Percentiles rank a stretch among this genome's conserved stretches.
Conservation (phyloP, 2,329 filamentous ascomycete species). For the Talaromyces sp. region DNA sequence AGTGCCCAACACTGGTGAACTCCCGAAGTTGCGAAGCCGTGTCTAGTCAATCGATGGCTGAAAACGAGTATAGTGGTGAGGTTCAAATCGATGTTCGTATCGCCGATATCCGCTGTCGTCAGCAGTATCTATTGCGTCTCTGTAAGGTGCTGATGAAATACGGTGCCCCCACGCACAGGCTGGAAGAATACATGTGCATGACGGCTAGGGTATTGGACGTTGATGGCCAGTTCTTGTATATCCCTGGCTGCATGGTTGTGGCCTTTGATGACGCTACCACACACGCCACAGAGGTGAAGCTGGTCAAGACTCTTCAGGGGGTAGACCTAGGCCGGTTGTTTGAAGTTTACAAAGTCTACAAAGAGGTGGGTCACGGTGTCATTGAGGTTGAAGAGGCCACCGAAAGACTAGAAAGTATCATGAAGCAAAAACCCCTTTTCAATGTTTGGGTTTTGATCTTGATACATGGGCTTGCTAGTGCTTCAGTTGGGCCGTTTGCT, state of each 20-base stretch:
- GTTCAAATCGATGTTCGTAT: slow-evolving; percentile 58
- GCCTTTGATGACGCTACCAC: slow-evolving; percentile 63
- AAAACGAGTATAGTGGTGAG: slow-evolving; percentile 37
- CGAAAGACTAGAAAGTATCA: slow-evolving; percentile 48
- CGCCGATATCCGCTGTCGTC: slow-evolving; percentile 67
- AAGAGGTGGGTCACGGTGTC: slow-evolving; percentile 44
- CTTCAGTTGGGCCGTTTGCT: slow-evolving; percentile 71
- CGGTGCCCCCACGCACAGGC: slow-evolving; percentile 83
- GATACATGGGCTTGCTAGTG: slow-evolving; percentile 70
- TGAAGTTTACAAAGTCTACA: slow-evolving; percentile 44
- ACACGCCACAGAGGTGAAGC: slow-evolving; percentile 44
- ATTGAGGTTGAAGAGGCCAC: slow-evolving; percentile 44
- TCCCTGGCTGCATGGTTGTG: slow-evolving; percentile 92
- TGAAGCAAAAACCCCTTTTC: slow-evolving; percentile 52
- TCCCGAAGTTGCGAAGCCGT: slow-evolving; percentile 31
- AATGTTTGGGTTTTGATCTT: slow-evolving; percentile 52
- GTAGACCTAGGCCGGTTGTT: slow-evolving; percentile 41
- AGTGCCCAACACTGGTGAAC: slow-evolving; percentile 24
- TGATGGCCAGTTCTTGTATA: slow-evolving; percentile 83
- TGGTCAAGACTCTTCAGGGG: slow-evolving; percentile 39
- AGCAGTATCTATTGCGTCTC: slow-evolving; percentile 78
- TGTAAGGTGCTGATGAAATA: slow-evolving; percentile 87
- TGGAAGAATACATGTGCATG: slow-evolving; percentile 91
- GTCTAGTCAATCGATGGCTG: slow-evolving; percentile 19
- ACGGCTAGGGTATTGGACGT: slow-evolving; percentile 82